phyloP scores from a whole-genome alignment of 2,329 filamentous ascomycete genomes.

The Trichoderma pleuroti region DNA sequence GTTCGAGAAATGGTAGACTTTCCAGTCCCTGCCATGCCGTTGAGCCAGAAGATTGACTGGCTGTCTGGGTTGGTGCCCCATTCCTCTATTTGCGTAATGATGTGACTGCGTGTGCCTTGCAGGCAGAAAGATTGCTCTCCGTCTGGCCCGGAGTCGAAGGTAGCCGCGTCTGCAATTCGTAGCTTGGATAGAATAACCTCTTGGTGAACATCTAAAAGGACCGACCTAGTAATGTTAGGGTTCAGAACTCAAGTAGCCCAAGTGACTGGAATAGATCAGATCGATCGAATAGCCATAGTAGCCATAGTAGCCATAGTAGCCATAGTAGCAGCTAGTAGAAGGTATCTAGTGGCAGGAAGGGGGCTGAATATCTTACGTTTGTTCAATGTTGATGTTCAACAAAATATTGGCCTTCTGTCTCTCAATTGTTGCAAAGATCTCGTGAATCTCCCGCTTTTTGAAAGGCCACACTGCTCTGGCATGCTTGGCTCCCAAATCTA shows the following conservation, averaged over 20 bases:
- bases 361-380: slow-evolving; percentile 1
- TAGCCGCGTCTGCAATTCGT: slow-evolving; percentile 24
- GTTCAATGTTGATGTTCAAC: slow-evolving; percentile 12
- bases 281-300: no score
- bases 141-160: slow-evolving; percentile 33
- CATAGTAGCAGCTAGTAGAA: not conserved
- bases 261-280: not conserved
- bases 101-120: slow-evolving; percentile 30
- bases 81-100: slow-evolving; percentile 26
- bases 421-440: not conserved
- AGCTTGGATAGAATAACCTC: slow-evolving; percentile 26
- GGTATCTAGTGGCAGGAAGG: not conserved
- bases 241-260: no score
- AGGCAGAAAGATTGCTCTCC: slow-evolving; percentile 33
- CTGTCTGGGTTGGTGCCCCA: slow-evolving; percentile 28
- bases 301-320: not conserved
- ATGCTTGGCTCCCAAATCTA: slow-evolving; percentile 11
- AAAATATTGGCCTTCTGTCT: slow-evolving; percentile 5
- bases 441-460: slow-evolving; percentile 9
- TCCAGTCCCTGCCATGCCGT: slow-evolving; percentile 38
- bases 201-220: slow-evolving; percentile 22
- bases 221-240: not conserved
- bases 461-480: slow-evolving; percentile 17
- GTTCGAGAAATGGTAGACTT: slow-evolving; percentile 40
- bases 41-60: slow-evolving; percentile 36